phyloP scores from a whole-genome alignment of 208 protist species.

The Histomonas meleagridis region DNA sequence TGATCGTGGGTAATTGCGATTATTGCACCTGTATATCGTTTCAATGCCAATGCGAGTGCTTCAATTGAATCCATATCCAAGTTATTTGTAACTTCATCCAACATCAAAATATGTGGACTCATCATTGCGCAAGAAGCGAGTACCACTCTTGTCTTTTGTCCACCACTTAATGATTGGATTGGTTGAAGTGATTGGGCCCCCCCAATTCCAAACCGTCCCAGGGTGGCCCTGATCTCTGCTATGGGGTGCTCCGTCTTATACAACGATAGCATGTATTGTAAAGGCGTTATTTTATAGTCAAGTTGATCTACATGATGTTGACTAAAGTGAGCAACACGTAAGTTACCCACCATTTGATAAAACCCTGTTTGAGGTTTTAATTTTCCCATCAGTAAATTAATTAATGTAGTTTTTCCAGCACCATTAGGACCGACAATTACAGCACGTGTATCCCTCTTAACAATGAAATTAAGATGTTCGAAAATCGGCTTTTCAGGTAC shows the following conservation, averaged over 20 bases:
- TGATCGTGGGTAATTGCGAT: constrained; percentile 35
- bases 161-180: constrained; percentile 44
- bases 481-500: not conserved
- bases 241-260: not conserved
- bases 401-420: constrained; percentile 44
- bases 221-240: not conserved
- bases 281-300: constrained; percentile 40
- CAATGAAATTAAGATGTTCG: not conserved
- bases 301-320: constrained; percentile 50
- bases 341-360: not conserved
- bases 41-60: not conserved
- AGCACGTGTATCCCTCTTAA: not conserved
- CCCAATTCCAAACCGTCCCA: constrained; percentile 39
- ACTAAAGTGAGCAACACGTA: constrained; percentile 41
- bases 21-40: constrained; percentile 25
- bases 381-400: constrained; percentile 34
- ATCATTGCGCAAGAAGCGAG: constrained; percentile 37
- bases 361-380: constrained; percentile 16
- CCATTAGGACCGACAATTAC: constrained; percentile 41
- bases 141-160: constrained; percentile 46
- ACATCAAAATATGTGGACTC: constrained; percentile 34
- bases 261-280: constrained; percentile 36
- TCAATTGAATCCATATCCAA: constrained; percentile 47
- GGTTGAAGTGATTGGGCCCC: constrained; percentile 36
- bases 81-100: constrained; percentile 47